These are phyloP conservation scores for Botryotinia convoluta DNA, from an alignment of 2,329 filamentous ascomycete species.

Conservation along the genomic window DNA sequence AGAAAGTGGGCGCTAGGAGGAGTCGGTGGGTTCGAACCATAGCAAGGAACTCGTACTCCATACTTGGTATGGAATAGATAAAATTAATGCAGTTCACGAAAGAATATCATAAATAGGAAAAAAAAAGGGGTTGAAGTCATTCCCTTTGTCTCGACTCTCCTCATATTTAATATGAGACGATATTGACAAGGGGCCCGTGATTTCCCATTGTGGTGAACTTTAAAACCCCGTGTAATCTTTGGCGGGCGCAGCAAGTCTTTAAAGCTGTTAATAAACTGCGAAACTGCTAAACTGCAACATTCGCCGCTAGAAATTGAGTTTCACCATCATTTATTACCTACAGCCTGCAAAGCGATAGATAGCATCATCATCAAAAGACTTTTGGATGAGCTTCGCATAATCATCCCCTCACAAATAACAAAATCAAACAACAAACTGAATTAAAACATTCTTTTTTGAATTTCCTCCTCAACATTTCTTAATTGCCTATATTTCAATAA, in stretches of 20 bases:
- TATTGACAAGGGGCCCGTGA: neutral
- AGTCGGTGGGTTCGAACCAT: neutral
- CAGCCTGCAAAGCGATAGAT: neutral
- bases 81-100: conserved; percentile 5
- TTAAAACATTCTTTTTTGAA: conserved; percentile 7
- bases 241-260: neutral
- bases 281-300: neutral
- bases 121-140: conserved; percentile 1
- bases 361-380: neutral
- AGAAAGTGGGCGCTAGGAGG: neutral
- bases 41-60: neutral
- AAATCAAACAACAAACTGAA: neutral
- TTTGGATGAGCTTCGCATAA: conserved; percentile 12
- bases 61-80: neutral
- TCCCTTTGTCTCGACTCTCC: conserved; percentile 1
- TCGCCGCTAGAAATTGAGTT: conserved; percentile 12
- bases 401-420: neutral
- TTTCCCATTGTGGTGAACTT: conserved; percentile 5
- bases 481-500: neutral
- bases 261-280: neutral
- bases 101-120: neutral
- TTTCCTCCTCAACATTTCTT: conserved; percentile 22
- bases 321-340: conserved; percentile 1
- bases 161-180: conserved; percentile 2
- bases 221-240: conserved; percentile 1